Percentiles rank a stretch among this genome's conserved stretches.
These are phyloP conservation scores for Pichia sp. DNA, from an alignment of 1,139 yeast species.

Conservation along the genomic window DNA sequence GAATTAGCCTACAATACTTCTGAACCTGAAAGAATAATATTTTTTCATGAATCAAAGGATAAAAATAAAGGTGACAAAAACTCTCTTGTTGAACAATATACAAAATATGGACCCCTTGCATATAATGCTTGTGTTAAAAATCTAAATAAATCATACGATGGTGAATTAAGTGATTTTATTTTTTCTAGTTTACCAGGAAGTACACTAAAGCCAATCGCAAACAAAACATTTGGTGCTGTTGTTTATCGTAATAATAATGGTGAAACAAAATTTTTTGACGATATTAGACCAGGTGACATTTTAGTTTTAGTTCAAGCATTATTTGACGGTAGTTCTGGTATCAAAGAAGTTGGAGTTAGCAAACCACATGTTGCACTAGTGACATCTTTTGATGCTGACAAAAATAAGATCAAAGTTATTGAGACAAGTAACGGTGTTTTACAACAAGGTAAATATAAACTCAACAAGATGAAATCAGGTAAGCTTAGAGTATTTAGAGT, in stretches of 20 bases:
- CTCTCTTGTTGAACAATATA: conserved; percentile 45
- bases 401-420: conserved; percentile 70
- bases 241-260: conserved; percentile 59
- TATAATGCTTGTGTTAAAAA: conserved; percentile 38
- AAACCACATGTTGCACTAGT: conserved; percentile 46
- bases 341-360: conserved; percentile 41
- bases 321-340: conserved; percentile 43
- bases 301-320: conserved; percentile 68
- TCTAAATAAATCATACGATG: conserved; percentile 32
- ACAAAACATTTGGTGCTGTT: conserved; percentile 65
- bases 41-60: conserved; percentile 38
- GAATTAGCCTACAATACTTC: conserved; percentile 47
- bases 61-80: conserved; percentile 43
- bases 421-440: conserved; percentile 55
- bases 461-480: conserved; percentile 73
- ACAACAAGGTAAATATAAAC: conserved; percentile 55
- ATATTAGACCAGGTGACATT: conserved; percentile 77
- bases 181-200: conserved; percentile 31
- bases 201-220: conserved; percentile 55
- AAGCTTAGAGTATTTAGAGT: conserved; percentile 72
- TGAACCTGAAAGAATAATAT: conserved; percentile 51
- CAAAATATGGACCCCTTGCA: conserved; percentile 39
- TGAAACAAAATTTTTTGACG: conserved; percentile 54
- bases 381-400: conserved; percentile 66
- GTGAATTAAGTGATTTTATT: conserved; percentile 27